Conservation (phyloP, 495 filamentous ascomycete genomes). For the Extremus antarcticus region DNA sequence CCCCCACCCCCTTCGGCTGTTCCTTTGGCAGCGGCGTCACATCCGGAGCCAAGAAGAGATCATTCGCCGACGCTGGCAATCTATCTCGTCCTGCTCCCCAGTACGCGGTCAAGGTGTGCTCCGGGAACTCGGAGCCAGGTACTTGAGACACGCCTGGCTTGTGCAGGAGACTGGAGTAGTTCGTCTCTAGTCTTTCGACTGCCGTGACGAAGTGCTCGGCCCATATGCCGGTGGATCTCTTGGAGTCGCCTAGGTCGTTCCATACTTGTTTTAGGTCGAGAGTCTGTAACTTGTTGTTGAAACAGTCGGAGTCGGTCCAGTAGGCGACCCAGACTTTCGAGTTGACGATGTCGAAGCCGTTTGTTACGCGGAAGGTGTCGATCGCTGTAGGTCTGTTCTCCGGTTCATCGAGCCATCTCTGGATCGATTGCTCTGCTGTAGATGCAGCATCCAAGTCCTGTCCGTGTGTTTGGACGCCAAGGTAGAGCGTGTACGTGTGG, state of each 20-base stretch:
- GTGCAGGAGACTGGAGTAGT: conserved; percentile 6
- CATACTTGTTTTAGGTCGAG: neutral
- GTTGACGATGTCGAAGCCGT: conserved; percentile 5
- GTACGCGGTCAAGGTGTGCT: conserved; percentile 4
- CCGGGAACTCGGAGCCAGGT: neutral
- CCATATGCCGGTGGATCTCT: conserved; percentile 1
- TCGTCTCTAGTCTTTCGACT: conserved; percentile 5
- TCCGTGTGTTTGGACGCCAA: conserved; percentile 1
- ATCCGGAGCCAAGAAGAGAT: neutral
- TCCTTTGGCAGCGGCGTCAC: neutral
- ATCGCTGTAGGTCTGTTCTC: conserved; percentile 1
- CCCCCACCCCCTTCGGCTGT: neutral
- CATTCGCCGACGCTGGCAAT: neutral
- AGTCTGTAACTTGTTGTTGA: neutral
- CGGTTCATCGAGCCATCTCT: neutral
- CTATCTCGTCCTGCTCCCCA: conserved; percentile 10
- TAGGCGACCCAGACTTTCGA: conserved; percentile 10
- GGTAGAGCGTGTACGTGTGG: conserved; percentile 3
- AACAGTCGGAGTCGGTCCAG: neutral
- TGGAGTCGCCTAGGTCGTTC: neutral
- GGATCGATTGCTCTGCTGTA: neutral
- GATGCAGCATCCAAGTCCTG: neutral
- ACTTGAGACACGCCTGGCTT: conserved; percentile 6
- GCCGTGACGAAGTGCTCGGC: conserved; percentile 6
- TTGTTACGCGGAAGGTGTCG: conserved; percentile 5